A percentile compares a stretch with the other conserved stretches of the same genome.
phyloP scores from a whole-genome alignment of 495 filamentous ascomycete genomes.

The Mytilinidion resinicola region DNA sequence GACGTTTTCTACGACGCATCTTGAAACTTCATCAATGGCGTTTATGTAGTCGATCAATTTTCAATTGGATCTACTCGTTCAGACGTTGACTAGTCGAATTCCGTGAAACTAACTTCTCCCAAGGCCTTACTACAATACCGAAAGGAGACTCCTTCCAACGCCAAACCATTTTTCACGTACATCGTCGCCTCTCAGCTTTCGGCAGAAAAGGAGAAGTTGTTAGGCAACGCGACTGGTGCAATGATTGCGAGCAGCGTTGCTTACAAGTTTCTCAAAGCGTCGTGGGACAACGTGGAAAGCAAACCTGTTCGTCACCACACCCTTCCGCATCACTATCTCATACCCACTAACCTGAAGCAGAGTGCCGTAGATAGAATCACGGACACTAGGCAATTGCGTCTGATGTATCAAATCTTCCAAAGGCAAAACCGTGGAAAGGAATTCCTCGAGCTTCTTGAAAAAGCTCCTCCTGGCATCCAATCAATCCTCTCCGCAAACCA shows the following conservation, averaged over 20 bases:
- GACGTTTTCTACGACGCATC: neutral
- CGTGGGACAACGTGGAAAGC: neutral
- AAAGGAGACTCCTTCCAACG: neutral
- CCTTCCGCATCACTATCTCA: neutral
- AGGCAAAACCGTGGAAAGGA: neutral
- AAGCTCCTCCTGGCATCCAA: neutral
- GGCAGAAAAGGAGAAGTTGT: neutral
- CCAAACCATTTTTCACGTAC: neutral
- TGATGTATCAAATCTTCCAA: neutral
- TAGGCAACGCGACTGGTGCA: neutral
- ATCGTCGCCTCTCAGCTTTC: neutral
- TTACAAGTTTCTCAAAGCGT: neutral
- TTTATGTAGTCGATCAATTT: neutral
- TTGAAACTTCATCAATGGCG: neutral
- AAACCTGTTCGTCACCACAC: neutral
- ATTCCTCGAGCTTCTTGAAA: neutral
- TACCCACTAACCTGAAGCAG: neutral
- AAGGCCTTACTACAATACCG: neutral
- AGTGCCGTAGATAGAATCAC: neutral
- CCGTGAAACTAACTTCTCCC: neutral
- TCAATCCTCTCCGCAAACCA: constrained; percentile 2
- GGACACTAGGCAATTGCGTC: neutral
- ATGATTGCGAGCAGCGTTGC: neutral
- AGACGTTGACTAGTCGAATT: neutral
- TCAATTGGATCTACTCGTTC: neutral